Evolutionary conservation across 2,329 filamentous ascomycete genomes (phyloP).

Genomic region (Trichophaea hybrida): DNA sequence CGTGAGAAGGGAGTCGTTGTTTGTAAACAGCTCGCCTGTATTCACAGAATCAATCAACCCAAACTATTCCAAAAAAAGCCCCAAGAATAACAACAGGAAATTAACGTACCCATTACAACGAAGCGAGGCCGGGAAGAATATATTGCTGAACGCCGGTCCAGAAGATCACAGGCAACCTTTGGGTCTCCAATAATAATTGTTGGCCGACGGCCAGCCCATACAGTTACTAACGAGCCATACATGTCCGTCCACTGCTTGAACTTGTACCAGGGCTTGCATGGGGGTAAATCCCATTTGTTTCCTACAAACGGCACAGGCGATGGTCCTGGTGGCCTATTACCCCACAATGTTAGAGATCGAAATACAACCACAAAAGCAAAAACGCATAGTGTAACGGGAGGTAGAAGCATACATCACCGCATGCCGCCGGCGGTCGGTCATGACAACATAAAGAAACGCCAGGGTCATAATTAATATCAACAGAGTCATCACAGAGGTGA

Average conservation of each 20-base stretch:
- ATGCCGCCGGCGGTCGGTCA: conserved; percentile 18
- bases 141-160: conserved; percentile 34
- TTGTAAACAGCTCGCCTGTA: conserved; percentile 32
- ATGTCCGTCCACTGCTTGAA: conserved; percentile 27
- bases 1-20: conserved; percentile 34
- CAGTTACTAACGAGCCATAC: conserved; percentile 11
- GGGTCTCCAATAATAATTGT: conserved; percentile 13
- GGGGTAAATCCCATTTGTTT: conserved; percentile 31
- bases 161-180: conserved; percentile 10
- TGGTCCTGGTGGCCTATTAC: conserved; percentile 36
- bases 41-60: background rate
- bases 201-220: conserved; percentile 7
- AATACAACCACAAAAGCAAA: background rate
- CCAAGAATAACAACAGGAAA: background rate
- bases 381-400: background rate
- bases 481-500: background rate
- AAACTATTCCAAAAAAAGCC: background rate
- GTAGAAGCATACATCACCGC: conserved; percentile 19
- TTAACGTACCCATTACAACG: conserved; percentile 32
- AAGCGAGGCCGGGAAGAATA: conserved; percentile 37
- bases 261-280: conserved; percentile 31
- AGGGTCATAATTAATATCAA: conserved; percentile 16
- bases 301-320: conserved; percentile 36
- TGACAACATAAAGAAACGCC: conserved; percentile 7
- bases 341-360: background rate